Evolutionary conservation across 2,329 filamentous ascomycete genomes (phyloP), one percentile per base, ranked within the genome.

Genomic region (Trichoderma sp.): DNA sequence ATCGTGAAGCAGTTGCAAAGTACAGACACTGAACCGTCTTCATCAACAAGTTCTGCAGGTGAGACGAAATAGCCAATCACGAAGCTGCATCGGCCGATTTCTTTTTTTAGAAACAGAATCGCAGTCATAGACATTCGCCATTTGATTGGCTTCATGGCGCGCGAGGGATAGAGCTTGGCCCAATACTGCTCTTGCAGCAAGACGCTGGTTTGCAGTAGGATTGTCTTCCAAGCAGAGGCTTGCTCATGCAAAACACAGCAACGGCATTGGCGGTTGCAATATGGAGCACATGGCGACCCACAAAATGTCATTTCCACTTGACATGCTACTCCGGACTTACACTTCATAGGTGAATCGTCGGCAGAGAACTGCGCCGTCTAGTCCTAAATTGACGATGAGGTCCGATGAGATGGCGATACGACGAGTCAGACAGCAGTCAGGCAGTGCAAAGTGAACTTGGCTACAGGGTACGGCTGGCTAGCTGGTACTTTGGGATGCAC

Each of bases 391-490:
- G 53, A 31, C n/a, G 16, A 19, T 29, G 27, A 56, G 53, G n/a
- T 19, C 55, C 29, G 62, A 53, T 47, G 19, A 43, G 29, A 35
- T 27, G 53, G 53, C 37, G 2, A 58, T 14, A 57, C 52, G 11
- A n/a, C 35, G 52, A 47, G 62, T 65, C 62, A 65, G 62, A 53
- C 37, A 21, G n/a, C 52, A 31, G 31, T 27, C 53, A 33, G 35
- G 63, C 62, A 33, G 62, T 65, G 62, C 62, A 57, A 47, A 27
- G 47, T 27, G 7, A 24, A 49, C 40, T 3, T 43, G 40, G 7
- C 16, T 13, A 49, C 14, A 4, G 11, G 47, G 43, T 21, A 21
- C 43, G 19, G 19, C 43, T 21, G 33, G 19, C 40, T 40, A 7
- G 35, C 33, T 49, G 53, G 37, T 24, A 57, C 53, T 49, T 58